These are phyloP conservation scores for Usnea hakonensis DNA, from an alignment of 495 filamentous ascomycete species.

Conservation along the genomic window DNA sequence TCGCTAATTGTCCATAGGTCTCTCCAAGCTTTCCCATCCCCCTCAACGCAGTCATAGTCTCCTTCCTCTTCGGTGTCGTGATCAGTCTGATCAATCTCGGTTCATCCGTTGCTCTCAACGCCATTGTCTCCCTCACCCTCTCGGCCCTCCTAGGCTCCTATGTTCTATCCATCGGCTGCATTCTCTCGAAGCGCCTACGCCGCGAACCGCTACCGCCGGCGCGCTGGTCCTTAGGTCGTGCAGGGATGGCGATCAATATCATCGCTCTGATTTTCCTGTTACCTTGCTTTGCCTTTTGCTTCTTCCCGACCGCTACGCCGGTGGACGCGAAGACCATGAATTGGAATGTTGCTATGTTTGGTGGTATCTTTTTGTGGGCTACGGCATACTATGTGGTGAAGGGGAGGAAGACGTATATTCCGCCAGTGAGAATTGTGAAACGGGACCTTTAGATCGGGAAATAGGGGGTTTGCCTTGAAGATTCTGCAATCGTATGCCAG, in stretches of 20 bases:
- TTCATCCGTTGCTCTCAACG: slow-evolving; percentile 47
- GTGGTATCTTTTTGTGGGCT: slow-evolving; percentile 38
- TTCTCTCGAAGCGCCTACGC: slow-evolving; percentile 39
- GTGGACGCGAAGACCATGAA: slow-evolving; percentile 44
- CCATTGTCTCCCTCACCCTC: slow-evolving; percentile 29
- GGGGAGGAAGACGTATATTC: slow-evolving; percentile 38
- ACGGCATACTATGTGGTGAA: slow-evolving; percentile 37
- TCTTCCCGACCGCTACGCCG: slow-evolving; percentile 34
- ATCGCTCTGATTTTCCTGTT: slow-evolving; percentile 33
- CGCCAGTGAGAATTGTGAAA: slow-evolving; percentile 39
- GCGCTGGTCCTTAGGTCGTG: slow-evolving; percentile 37
- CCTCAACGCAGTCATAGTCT: slow-evolving; percentile 42
- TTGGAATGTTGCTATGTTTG: slow-evolving; percentile 43
- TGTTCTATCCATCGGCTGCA: slow-evolving; percentile 35
- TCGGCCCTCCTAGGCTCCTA: slow-evolving; percentile 39
- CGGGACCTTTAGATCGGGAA: slow-evolving; percentile 14
- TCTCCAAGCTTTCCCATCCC: slow-evolving; percentile 40
- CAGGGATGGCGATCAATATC: slow-evolving; percentile 37
- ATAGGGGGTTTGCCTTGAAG: too few relatives aligned
- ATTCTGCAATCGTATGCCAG: too few relatives aligned
- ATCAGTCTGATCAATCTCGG: slow-evolving; percentile 50
- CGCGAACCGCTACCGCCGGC: slow-evolving; percentile 35
- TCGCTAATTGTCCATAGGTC: slow-evolving; percentile 8
- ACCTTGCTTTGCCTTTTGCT: slow-evolving; percentile 44
- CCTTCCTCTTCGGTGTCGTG: slow-evolving; percentile 32